Evolutionary conservation across 805 yeast species (phyloP).

Genomic region (Candida gorgasii): DNA sequence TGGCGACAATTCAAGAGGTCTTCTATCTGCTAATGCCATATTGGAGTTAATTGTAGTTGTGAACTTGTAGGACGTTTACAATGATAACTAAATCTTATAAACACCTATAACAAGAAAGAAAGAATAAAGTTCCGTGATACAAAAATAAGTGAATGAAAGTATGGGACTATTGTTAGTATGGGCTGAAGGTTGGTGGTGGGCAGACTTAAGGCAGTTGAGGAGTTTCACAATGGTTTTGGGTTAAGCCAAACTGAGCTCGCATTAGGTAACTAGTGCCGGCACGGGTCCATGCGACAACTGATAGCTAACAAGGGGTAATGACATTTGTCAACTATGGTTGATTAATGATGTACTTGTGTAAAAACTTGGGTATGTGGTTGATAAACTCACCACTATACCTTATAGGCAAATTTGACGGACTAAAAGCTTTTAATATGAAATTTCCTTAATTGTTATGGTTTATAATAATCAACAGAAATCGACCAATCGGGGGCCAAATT

Average conservation of each 20-base stretch:
- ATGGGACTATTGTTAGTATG: not conserved
- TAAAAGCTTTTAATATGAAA: too few species aligned
- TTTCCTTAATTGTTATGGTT: not conserved
- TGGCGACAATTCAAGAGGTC: conserved; percentile 58
- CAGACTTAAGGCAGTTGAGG: too few species aligned
- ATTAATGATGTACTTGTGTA: not conserved
- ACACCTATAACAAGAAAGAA: conserved; percentile 12
- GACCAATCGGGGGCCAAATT: too few species aligned
- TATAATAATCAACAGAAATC: too few species aligned
- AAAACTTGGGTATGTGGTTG: not conserved
- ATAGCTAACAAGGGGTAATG: conserved; percentile 2
- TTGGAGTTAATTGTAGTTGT: conserved; percentile 8
- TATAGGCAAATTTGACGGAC: too few species aligned
- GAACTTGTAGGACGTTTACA: conserved; percentile 13
- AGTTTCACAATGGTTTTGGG: too few species aligned
- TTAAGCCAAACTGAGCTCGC: too few species aligned
- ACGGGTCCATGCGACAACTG: not conserved
- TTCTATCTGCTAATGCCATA: conserved; percentile 69
- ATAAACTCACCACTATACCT: too few species aligned
- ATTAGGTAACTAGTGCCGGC: not conserved
- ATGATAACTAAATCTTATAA: conserved; percentile 21
- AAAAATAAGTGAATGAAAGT: conserved; percentile 10
- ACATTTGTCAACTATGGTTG: not conserved
- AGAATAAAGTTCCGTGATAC: conserved; percentile 14
- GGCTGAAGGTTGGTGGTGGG: not conserved